These are phyloP conservation scores for Cladophialophora carrionii DNA, from an alignment of 2,329 filamentous ascomycete genomes.

Conservation along the genomic window DNA sequence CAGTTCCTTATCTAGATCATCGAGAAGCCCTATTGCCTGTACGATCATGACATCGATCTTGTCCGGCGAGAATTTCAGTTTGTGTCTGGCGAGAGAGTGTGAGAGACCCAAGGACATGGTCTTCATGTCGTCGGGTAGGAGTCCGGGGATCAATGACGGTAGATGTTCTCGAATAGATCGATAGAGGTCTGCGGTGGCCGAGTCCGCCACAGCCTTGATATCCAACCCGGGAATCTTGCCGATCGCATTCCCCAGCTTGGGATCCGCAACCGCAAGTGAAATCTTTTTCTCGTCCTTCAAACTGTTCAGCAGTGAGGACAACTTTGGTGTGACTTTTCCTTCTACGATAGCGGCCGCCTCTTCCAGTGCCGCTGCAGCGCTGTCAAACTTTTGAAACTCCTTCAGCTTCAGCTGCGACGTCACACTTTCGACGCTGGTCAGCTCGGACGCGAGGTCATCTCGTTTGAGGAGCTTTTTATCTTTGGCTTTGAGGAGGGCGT, in stretches of 20 bases:
- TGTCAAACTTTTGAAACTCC: conserved; percentile 97
- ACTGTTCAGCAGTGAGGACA: conserved; percentile 78
- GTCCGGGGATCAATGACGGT: conserved; percentile 84
- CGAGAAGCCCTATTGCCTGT: conserved; percentile 88
- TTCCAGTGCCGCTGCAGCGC: conserved; percentile 83
- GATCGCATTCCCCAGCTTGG: conserved; percentile 88
- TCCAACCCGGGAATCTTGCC: conserved; percentile 87
- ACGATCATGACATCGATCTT: conserved; percentile 99
- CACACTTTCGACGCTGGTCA: conserved; percentile 79
- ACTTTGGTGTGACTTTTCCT: conserved; percentile 89
- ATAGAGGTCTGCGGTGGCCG: conserved; percentile 83
- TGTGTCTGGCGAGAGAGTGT: conserved; percentile 94
- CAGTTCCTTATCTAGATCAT: conserved; percentile 97
- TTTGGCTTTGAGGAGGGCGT: conserved; percentile 96
- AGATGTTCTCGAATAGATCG: conserved; percentile 92
- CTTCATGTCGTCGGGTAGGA: conserved; percentile 81
- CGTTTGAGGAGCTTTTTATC: conserved; percentile 97
- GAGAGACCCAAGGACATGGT: conserved; percentile 96
- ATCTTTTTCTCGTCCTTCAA: conserved; percentile 98
- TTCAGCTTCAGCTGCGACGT: conserved; percentile 90
- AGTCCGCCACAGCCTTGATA: conserved; percentile 81
- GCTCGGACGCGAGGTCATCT: conserved; percentile 74
- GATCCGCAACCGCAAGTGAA: conserved; percentile 89
- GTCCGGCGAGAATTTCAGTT: conserved; percentile 97
- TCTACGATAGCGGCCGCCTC: conserved; percentile 88